Evolutionary conservation across 768 basidiomycete species (phyloP).

Genomic region (Boletus reticuloceps): DNA sequence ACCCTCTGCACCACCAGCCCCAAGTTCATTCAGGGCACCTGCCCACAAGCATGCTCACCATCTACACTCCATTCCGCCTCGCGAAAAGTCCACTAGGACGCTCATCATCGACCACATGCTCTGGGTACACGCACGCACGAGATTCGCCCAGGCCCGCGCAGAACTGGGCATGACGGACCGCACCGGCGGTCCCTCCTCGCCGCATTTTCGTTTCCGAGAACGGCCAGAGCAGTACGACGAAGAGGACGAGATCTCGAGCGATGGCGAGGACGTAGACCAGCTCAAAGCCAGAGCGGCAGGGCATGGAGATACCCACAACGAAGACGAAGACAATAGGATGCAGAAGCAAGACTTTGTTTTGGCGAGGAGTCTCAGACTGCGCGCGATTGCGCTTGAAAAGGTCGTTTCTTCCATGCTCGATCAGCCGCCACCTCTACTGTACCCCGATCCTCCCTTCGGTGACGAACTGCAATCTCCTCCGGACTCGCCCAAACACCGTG

Average conservation of each 20-base stretch:
- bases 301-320: slow-evolving; percentile 45
- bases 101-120: slow-evolving; percentile 86
- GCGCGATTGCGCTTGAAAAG: slow-evolving; percentile 81
- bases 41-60: slow-evolving; percentile 90
- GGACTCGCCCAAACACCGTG: slow-evolving; percentile 45
- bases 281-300: slow-evolving; percentile 50
- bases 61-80: slow-evolving; percentile 79
- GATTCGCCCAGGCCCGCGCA: slow-evolving; percentile 80
- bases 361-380: slow-evolving; percentile 62
- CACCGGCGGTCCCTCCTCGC: slow-evolving; percentile 62
- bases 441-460: slow-evolving; percentile 44
- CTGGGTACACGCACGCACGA: slow-evolving; percentile 78
- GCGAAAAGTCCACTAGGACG: slow-evolving; percentile 86
- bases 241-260: slow-evolving; percentile 63
- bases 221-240: slow-evolving; percentile 78
- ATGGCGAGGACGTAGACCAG: slow-evolving; percentile 53
- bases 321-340: slow-evolving; percentile 58
- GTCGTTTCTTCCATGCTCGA: slow-evolving; percentile 79
- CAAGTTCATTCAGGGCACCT: slow-evolving; percentile 55
- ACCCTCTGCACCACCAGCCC: slow-evolving; percentile 13
- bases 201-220: slow-evolving; percentile 59
- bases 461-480: slow-evolving; percentile 54
- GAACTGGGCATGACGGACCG: slow-evolving; percentile 86
- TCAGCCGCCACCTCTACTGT: slow-evolving; percentile 67
- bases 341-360: slow-evolving; percentile 59